Evolutionary conservation across 2,329 filamentous ascomycete genomes (phyloP), one percentile per base, ranked within the genome.

Genomic region (Aspergillus felis): DNA sequence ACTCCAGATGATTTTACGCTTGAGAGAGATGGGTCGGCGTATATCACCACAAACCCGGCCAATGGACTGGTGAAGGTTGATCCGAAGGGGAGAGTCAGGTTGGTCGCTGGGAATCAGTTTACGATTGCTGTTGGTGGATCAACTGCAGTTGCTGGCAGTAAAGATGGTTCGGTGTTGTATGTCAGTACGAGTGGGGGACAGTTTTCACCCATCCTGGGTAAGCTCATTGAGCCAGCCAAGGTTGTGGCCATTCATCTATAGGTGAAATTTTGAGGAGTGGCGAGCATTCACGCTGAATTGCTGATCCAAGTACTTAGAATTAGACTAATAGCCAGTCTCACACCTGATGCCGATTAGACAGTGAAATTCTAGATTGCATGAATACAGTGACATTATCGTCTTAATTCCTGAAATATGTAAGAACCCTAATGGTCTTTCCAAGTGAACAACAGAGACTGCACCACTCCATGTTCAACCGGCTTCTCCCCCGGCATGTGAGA

Each of bases 401-500:
- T 29, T 12, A 4, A 12, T 12, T 12, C 3, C 28, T 29, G 28
- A 12, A 29, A 29, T 1, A 29, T 29, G 3, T 29, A 29, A 12
- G 3, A 10, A 35, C 32, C 14, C 32, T 38, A 38, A 6, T 17
- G 14, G 32, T 3, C 32, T 38, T 3, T 38, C 32, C 14, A 38
- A 3, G 32, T 38, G 1, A 38, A 38, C 4, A 17, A 38, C 10
- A 24, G 20, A 5, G 7, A 46, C n/a, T 46, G n/a, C 20, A 66
- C 48, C 32, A 65, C 35, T 1, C 66, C 67, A 50, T 68, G 61
- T 0, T 63, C 55, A 25, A 53, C 29, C 14, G 50, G 38, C 5
- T 47, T 10, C 0, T 46, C 55, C 0, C 64, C 65, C 0, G 65
- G 66, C 14, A 68, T 9, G 27, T 50, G 59, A 48, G 59, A 64